phyloP scores from a whole-genome alignment of 805 yeast genomes.

The Diddensiella caesifluorescens region DNA sequence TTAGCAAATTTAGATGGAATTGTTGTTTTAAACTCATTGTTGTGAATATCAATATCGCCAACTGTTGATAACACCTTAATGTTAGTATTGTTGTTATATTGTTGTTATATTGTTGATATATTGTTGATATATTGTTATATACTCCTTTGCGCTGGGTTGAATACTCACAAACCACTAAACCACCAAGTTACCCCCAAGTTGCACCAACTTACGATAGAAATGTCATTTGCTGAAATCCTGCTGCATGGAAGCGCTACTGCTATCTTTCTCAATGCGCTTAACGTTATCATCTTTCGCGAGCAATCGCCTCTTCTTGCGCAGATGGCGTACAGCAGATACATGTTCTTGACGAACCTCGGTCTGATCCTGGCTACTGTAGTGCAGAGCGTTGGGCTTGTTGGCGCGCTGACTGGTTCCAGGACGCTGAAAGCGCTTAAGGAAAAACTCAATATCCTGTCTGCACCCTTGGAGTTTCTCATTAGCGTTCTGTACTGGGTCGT shows the following conservation, averaged over 20 bases:
- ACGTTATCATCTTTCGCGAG: slow-evolving; percentile 8
- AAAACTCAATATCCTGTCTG: slow-evolving; percentile 23
- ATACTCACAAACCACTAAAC: too few species aligned
- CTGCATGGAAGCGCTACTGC: slow-evolving; percentile 3
- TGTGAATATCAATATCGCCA: too few species aligned
- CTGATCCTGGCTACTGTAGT: slow-evolving; percentile 28
- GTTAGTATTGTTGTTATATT: too few species aligned
- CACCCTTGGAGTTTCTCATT: slow-evolving; percentile 32
- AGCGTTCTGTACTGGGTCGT: slow-evolving; percentile 32
- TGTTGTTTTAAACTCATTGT: too few species aligned
- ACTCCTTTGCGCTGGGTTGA: too few species aligned
- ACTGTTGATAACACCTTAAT: too few species aligned
- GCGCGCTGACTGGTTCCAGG: slow-evolving; percentile 13
- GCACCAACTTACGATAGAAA: too few species aligned
- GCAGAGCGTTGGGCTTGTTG: slow-evolving; percentile 26
- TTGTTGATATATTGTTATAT: too few species aligned
- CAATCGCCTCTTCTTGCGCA: neutral
- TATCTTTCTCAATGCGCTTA: slow-evolving; percentile 5
- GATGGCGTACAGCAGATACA: slow-evolving; percentile 34
- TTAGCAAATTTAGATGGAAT: too few species aligned
- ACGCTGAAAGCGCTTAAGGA: slow-evolving; percentile 19
- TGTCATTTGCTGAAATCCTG: neutral
- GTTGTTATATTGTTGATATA: too few species aligned
- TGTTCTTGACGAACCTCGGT: slow-evolving; percentile 31
- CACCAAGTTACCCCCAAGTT: too few species aligned